Percentiles rank a stretch among this genome's conserved stretches.
Conservation (phyloP, 2,329 filamentous ascomycete genomes). For the Fusarium nanum region DNA sequence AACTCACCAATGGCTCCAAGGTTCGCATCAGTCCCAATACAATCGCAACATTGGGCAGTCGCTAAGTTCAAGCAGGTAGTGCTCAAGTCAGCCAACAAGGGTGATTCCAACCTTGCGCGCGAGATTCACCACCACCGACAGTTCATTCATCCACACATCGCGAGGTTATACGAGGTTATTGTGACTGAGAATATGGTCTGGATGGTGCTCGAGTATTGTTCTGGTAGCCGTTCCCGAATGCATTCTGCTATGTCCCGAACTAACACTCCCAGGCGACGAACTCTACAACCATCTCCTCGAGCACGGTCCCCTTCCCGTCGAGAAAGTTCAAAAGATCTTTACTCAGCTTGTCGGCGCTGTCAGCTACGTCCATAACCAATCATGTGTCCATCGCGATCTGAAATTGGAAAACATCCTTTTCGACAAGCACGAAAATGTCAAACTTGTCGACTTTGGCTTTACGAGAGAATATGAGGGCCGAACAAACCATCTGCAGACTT, state of each 20-base stretch:
- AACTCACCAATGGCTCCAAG: slow-evolving; percentile 98
- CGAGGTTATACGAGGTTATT: slow-evolving; percentile 95
- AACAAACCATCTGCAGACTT: slow-evolving; percentile 93
- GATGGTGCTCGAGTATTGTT: slow-evolving; percentile 96
- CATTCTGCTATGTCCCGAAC: not conserved
- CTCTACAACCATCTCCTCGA: slow-evolving; percentile 95
- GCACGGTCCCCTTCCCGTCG: slow-evolving; percentile 83
- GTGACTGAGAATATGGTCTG: slow-evolving; percentile 95
- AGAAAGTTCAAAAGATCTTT: slow-evolving; percentile 95
- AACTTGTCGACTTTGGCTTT: slow-evolving; percentile 97
- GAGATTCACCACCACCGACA: slow-evolving; percentile 99
- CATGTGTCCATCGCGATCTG: slow-evolving; percentile 94
- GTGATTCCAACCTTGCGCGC: slow-evolving; percentile 93
- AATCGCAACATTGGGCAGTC: not conserved
- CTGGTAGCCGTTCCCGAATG: slow-evolving; percentile 66
- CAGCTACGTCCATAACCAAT: slow-evolving; percentile 92
- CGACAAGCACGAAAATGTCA: slow-evolving; percentile 97
- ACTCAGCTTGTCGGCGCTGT: slow-evolving; percentile 95
- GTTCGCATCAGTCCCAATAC: slow-evolving; percentile 58
- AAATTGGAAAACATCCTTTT: slow-evolving; percentile 93
- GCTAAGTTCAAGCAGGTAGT: slow-evolving; percentile 74
- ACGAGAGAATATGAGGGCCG: slow-evolving; percentile 97
- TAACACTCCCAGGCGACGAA: slow-evolving; percentile 79
- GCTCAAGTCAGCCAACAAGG: slow-evolving; percentile 96
- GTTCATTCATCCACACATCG: slow-evolving; percentile 97